Evolutionary conservation across 2,329 filamentous ascomycete genomes (phyloP), one percentile per base, ranked within the genome.

Genomic region (Pochonia chlamydosporia): DNA sequence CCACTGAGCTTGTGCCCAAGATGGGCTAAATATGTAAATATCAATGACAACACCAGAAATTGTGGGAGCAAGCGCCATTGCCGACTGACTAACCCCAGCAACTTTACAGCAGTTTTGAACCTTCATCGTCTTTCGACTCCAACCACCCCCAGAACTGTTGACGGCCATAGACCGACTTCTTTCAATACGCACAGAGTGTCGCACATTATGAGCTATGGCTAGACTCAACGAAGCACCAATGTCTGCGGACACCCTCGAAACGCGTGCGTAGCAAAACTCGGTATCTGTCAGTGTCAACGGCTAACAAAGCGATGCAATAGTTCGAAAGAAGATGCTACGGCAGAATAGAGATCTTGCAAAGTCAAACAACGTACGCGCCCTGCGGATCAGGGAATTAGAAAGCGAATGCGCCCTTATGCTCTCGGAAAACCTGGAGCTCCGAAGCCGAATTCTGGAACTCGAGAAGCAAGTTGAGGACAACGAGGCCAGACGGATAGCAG

Each of bases 331-430:
- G 62, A 89, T 91, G 61, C 73, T 91, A 58, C 80, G 88, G 46
- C 89, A 93, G 63, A 95, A 95, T 63, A 80, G 87, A 66, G 88
- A 93, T 59, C 85, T 93, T 53, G 87, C 87, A 52, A 82, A 84
- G 62, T 81, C 78, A 58, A 93, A 95, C 68, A 89, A 87, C 21
- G 76, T 79, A 43, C 86, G 91, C 63, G 87, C 85, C 26, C 74
- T 89, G 26, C 84, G 85, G 54, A 91, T 93, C 57, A 82, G 87
- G 50, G 80, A 75, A 53, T 76, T 93, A 49, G 87, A 92, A 60
- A 81, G 83, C 60, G 87, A 95, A 64, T 83, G 81, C 52, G 82
- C 85, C 35, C 81, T 82, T 42, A 76, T 91, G 53, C 73, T 91
- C 21, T 82, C 85, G n/a, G 87, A 93, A 56, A 93, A 93, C 60